Conservation (phyloP, 75 land plant species). For the Cunninghamia lanceolata region DNA sequence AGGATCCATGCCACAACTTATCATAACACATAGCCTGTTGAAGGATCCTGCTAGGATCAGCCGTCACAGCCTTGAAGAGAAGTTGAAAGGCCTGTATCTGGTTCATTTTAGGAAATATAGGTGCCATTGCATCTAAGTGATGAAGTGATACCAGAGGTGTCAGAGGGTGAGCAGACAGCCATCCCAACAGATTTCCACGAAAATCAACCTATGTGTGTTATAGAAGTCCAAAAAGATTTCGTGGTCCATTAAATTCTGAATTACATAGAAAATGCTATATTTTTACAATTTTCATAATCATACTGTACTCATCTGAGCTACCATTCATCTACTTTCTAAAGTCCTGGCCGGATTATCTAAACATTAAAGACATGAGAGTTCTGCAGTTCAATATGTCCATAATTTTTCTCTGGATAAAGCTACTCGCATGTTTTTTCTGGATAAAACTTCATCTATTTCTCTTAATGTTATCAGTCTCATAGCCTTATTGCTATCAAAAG, state of each 20-base stretch:
- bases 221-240: neutral
- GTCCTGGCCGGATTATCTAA: neutral
- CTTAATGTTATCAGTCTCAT: neutral
- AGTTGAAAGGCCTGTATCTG: slow-evolving; percentile 42
- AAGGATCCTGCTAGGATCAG: slow-evolving; percentile 50
- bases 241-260: neutral
- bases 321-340: neutral
- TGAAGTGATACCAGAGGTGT: slow-evolving; percentile 70
- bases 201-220: slow-evolving; percentile 58
- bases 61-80: slow-evolving; percentile 46
- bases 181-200: slow-evolving; percentile 60
- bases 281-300: neutral
- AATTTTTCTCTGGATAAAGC: neutral
- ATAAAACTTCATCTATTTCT: neutral
- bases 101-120: slow-evolving; percentile 65
- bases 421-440: neutral
- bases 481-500: neutral
- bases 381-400: neutral
- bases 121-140: slow-evolving; percentile 62
- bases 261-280: neutral
- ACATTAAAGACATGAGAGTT: neutral
- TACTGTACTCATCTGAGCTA: neutral
- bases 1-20: slow-evolving; percentile 33
- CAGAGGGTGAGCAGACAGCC: slow-evolving; percentile 69
- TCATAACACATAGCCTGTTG: slow-evolving; percentile 82